Evolutionary conservation across 441 rosid species (phyloP), one percentile per base, ranked within the genome.

Genomic region (Erodium moschatum): DNA sequence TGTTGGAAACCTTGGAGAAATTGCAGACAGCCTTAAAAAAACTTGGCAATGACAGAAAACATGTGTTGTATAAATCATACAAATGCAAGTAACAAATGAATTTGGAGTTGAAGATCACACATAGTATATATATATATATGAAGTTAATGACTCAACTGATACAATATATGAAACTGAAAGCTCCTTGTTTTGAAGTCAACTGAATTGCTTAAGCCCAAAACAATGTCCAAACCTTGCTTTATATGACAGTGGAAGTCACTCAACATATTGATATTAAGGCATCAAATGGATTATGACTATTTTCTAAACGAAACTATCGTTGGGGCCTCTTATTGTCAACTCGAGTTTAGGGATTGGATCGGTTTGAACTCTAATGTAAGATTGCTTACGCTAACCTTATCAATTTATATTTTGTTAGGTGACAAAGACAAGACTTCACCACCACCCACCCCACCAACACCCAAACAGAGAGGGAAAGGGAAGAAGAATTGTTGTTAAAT

Each of bases 161-260:
- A 24, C 27, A 24, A 24, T 24, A 24, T 24, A 24, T 24, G 2
- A 24, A 42, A 71, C 18, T 20, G 65, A 72, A 71, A 75, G 79
- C 54, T 70, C 38, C 4, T 62, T 21, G 65, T 27, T 67, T 58
- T 69, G 77, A 69, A 76, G 65, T 77, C 76, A 78, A 24, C 64
- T 73, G 16, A 69, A 80, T 87, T 86, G 87, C 92, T 86, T 91
- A 72, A 84, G 82, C 90, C 85, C 84, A 74, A 88, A 88, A 85
- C 67, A 79, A 73, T 87, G 82, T 85, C 58, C 67, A 77, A 83
- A 78, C 79, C 71, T 71, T 63, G 85, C 76, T 66, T 21, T 73
- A 73, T 18, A 44, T 5, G 44, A 71, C 69, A 74, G 84, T 80
- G 85, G 84, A 82, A 81, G 84, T 69, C 83, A 81, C 82, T 82